Evolutionary conservation across 768 basidiomycete genomes (phyloP).

Genomic region (Leccinum longicurvipes): DNA sequence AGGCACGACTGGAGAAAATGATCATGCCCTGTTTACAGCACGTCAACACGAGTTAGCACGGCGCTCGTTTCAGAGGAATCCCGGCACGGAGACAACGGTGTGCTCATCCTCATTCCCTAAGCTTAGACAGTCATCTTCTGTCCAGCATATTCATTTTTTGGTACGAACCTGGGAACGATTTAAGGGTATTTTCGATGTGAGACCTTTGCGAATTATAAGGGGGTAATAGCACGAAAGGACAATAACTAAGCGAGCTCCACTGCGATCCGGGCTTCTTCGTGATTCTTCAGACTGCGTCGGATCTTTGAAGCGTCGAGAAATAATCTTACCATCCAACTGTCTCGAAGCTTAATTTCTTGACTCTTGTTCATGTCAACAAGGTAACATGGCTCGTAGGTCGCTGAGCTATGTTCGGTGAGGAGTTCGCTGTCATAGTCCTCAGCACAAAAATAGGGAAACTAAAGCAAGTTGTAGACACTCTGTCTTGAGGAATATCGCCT

Average conservation of each 20-base stretch:
- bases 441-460: neutral
- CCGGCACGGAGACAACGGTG: constrained; percentile 66
- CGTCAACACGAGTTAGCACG: constrained; percentile 83
- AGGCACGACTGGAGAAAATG: constrained; percentile 51
- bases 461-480: constrained; percentile 54
- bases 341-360: constrained; percentile 21
- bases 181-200: constrained; percentile 53
- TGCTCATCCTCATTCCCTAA: constrained; percentile 79
- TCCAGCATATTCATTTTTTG: neutral
- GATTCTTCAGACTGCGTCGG: constrained; percentile 46
- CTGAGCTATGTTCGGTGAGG: constrained; percentile 49
- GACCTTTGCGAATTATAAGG: constrained; percentile 74
- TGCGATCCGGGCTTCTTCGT: constrained; percentile 48
- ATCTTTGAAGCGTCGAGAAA: neutral
- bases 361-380: constrained; percentile 41
- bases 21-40: constrained; percentile 74
- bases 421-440: constrained; percentile 58
- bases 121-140: constrained; percentile 8
- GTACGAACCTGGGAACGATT: constrained; percentile 66
- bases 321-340: constrained; percentile 35
- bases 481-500: constrained; percentile 56
- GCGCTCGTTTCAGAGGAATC: constrained; percentile 61
- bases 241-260: constrained; percentile 50
- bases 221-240: constrained; percentile 63
- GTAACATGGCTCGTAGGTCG: constrained; percentile 30